A percentile compares a stretch with the other conserved stretches of the same genome.
phyloP scores from a whole-genome alignment of 305 asterid species.

The Fraxinus nigra region DNA sequence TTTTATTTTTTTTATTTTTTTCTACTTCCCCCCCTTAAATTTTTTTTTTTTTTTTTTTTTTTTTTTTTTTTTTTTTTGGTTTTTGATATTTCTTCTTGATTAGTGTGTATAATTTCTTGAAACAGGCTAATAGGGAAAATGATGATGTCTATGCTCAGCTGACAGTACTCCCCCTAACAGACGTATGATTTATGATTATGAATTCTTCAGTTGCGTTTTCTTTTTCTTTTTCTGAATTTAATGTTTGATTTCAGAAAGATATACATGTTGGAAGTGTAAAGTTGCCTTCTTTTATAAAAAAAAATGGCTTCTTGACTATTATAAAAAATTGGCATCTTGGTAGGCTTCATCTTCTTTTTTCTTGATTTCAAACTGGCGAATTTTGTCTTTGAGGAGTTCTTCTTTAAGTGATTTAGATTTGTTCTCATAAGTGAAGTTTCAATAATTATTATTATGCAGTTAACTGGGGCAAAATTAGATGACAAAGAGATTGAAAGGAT shows the following conservation, averaged over 20 bases:
- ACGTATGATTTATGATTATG: constrained; percentile 45
- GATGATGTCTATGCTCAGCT: constrained; percentile 95
- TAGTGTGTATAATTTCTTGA: constrained; percentile 16
- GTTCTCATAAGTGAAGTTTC: not conserved
- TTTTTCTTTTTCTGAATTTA: not conserved
- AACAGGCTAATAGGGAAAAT: constrained; percentile 91
- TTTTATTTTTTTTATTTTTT: no score
- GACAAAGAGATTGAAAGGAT: constrained; percentile 58
- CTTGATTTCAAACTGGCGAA: not conserved
- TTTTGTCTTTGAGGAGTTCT: not conserved
- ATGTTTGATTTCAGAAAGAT: constrained; percentile 14
- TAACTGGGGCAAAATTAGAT: constrained; percentile 41
- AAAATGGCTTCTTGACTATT: not conserved
- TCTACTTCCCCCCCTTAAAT: no score
- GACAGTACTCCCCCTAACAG: constrained; percentile 68
- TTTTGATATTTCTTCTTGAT: not conserved
- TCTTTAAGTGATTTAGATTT: not conserved
- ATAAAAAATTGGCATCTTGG: not conserved
- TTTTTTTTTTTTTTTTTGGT: not conserved
- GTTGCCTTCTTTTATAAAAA: not conserved
- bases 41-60: no score
- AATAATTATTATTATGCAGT: constrained; percentile 31
- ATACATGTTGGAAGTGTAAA: not conserved
- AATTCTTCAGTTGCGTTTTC: not conserved
- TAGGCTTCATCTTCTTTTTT: not conserved